Conservation (phyloP, 192 early-diverging fungal species). For the Coemansia sp. region DNA sequence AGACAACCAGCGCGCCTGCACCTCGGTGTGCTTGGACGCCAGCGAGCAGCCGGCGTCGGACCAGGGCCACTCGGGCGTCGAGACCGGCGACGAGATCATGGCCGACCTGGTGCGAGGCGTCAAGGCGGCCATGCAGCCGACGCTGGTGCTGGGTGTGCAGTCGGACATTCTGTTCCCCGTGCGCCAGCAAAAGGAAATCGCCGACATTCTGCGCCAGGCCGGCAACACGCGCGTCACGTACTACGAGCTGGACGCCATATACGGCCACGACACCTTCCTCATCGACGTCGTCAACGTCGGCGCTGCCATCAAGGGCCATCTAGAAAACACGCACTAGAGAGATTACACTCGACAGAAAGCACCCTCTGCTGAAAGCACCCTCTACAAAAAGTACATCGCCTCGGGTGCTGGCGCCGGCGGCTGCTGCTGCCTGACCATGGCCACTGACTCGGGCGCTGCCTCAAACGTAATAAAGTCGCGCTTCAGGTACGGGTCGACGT, state of each 20-base stretch:
- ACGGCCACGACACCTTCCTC: conserved; percentile 97
- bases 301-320: conserved; percentile 90
- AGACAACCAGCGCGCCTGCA: neutral
- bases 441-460: conserved; percentile 31
- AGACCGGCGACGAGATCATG: conserved; percentile 45
- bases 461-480: conserved; percentile 52
- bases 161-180: conserved; percentile 95
- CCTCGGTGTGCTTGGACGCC: conserved; percentile 30
- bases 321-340: conserved; percentile 57
- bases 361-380: conserved; percentile 65
- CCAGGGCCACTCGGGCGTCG: conserved; percentile 14
- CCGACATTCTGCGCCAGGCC: conserved; percentile 76
- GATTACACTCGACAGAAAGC: conserved; percentile 60
- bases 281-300: conserved; percentile 91
- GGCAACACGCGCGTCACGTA: conserved; percentile 94
- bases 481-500: conserved; percentile 61
- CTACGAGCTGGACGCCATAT: conserved; percentile 96
- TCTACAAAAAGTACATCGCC: conserved; percentile 23
- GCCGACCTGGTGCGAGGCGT: conserved; percentile 77
- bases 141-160: conserved; percentile 92
- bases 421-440: conserved; percentile 1
- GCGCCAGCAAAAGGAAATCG: conserved; percentile 96
- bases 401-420: conserved; percentile 27
- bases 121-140: conserved; percentile 61
- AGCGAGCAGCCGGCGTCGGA: conserved; percentile 21